Percentiles rank a stretch among this genome's conserved stretches.
phyloP scores from a whole-genome alignment of 345 rosid species.

The Syzygium aqueum region DNA sequence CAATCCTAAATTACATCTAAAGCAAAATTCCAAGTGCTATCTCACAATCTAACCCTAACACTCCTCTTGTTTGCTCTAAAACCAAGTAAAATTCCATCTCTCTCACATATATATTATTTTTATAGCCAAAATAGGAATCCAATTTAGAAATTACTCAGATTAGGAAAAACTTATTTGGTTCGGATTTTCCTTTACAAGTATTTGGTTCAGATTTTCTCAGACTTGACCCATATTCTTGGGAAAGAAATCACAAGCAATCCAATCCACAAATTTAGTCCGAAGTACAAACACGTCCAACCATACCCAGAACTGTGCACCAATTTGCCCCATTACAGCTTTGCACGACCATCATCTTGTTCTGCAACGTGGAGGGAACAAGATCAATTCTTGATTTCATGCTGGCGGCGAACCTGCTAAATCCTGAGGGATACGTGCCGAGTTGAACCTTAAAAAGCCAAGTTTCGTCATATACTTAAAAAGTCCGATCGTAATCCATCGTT shows the following conservation, averaged over 20 bases:
- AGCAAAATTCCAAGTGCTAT: neutral
- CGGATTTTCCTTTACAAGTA: no score
- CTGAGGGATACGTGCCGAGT: neutral
- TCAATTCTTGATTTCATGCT: neutral
- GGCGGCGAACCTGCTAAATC: neutral
- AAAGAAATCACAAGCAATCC: neutral
- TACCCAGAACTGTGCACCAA: neutral
- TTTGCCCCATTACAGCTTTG: neutral
- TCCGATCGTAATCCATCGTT: neutral
- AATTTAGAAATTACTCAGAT: neutral
- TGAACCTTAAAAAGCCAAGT: neutral
- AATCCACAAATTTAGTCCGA: neutral
- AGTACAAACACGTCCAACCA: neutral
- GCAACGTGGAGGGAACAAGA: neutral
- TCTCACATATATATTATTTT: neutral
- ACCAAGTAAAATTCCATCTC: neutral
- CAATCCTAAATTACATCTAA: neutral
- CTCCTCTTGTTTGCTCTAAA: neutral
- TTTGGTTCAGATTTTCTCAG: neutral
- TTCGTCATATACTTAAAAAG: neutral
- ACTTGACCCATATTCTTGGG: neutral
- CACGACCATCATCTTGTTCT: neutral
- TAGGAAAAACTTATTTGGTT: no score
- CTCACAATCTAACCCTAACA: neutral
- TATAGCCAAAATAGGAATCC: neutral